Conservation (phyloP, 2,329 filamentous ascomycete genomes). For the Ascochyta viciae-villosae region DNA sequence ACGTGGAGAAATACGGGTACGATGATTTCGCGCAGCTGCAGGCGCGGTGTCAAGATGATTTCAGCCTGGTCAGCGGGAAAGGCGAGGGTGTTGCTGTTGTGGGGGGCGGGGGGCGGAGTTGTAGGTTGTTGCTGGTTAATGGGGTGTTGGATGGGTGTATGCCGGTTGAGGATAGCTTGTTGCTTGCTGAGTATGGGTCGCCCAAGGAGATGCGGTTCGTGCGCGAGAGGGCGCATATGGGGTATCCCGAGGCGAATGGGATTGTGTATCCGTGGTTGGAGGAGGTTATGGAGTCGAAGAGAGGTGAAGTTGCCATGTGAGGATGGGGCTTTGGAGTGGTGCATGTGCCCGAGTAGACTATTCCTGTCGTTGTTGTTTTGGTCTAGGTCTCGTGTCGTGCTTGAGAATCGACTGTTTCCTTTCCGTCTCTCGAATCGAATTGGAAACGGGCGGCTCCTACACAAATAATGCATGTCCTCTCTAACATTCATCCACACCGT, state of each 20-base stretch:
- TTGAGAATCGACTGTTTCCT: too few relatives aligned
- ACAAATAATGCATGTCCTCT: too few relatives aligned
- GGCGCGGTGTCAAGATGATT: slow-evolving; percentile 57
- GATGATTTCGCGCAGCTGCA: slow-evolving; percentile 52
- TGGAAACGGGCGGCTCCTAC: too few relatives aligned
- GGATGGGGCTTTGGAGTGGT: too few relatives aligned
- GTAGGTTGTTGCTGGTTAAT: slow-evolving; percentile 62
- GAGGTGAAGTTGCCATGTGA: too few relatives aligned
- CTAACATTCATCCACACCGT: too few relatives aligned
- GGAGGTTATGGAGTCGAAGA: slow-evolving; percentile 29
- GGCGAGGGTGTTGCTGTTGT: slow-evolving; percentile 55
- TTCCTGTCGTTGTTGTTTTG: too few relatives aligned
- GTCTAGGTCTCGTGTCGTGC: too few relatives aligned
- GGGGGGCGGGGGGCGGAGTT: slow-evolving; percentile 50
- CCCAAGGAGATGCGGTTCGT: slow-evolving; percentile 61
- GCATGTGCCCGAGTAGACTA: too few relatives aligned
- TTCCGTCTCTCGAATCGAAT: too few relatives aligned
- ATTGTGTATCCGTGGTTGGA: slow-evolving; percentile 44
- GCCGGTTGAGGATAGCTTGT: slow-evolving; percentile 64
- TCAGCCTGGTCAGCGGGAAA: slow-evolving; percentile 60
- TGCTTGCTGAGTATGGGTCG: slow-evolving; percentile 59
- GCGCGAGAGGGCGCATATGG: slow-evolving; percentile 56
- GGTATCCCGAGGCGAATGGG: slow-evolving; percentile 46
- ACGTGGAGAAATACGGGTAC: slow-evolving; percentile 56
- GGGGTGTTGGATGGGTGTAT: slow-evolving; percentile 66